Percentiles rank a stretch among this genome's conserved stretches.
Evolutionary conservation across 768 basidiomycete species (phyloP).

Genomic region (Panaeolus papilionaceus): DNA sequence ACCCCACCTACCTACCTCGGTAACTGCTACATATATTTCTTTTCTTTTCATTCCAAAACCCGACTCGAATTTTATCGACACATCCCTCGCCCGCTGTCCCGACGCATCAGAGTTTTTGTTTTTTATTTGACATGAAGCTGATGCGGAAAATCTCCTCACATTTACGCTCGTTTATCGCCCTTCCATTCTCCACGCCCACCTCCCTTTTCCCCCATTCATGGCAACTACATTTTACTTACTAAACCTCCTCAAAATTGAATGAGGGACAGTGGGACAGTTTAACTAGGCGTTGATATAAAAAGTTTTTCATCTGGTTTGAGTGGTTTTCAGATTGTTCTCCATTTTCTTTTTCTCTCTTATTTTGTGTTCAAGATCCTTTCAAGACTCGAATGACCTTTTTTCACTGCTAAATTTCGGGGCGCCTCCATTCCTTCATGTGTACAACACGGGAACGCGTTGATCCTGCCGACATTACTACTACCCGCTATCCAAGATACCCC

Average conservation of each 20-base stretch:
- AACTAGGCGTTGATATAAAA: neutral
- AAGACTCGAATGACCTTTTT: neutral
- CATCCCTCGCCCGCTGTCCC: neutral
- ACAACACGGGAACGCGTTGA: neutral
- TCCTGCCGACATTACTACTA: neutral
- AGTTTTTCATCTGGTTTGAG: neutral
- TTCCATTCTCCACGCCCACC: neutral
- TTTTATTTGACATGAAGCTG: neutral
- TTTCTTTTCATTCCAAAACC: neutral
- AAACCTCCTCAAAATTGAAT: slow-evolving; percentile 3
- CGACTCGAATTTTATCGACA: neutral
- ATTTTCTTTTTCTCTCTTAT: neutral
- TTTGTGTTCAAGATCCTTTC: neutral
- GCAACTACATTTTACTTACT: neutral
- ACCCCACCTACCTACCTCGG: neutral
- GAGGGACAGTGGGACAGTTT: slow-evolving; percentile 9
- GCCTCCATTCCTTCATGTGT: neutral
- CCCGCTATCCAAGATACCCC: slow-evolving; percentile 1
- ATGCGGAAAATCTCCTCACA: neutral
- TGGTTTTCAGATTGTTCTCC: neutral
- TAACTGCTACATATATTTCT: slow-evolving; percentile 2
- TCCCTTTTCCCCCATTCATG: too few species aligned
- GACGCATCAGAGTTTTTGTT: neutral
- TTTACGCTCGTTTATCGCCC: neutral
- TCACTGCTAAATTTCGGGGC: neutral